phyloP scores from a whole-genome alignment of 2,329 filamentous ascomycete species.

The Fusarium ramigenum region DNA sequence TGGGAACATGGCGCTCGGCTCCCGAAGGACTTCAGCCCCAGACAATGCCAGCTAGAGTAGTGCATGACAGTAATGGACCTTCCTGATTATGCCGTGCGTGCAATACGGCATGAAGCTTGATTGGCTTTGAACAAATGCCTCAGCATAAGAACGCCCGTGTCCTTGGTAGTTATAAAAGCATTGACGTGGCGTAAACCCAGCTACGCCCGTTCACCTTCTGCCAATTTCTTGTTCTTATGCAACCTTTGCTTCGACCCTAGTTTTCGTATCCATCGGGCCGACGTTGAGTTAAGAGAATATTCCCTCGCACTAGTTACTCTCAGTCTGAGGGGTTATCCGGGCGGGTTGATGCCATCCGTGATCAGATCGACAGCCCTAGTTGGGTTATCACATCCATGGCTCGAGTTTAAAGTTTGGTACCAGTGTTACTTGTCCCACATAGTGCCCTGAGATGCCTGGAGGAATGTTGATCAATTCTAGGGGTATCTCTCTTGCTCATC shows the following conservation, averaged over 20 bases:
- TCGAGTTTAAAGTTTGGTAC: not conserved
- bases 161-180: not conserved
- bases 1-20: not conserved
- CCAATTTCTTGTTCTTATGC: not conserved
- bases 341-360: no score
- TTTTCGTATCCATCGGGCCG: no score
- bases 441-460: not conserved
- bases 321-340: not conserved
- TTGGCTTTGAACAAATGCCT: not conserved
- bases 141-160: not conserved
- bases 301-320: not conserved
- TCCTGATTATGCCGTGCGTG: not conserved
- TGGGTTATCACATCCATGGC: not conserved
- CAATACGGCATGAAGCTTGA: not conserved
- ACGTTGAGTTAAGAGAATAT: accelerated
- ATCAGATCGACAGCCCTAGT: not conserved
- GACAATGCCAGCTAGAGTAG: accelerated
- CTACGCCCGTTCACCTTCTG: not conserved
- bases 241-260: accelerated
- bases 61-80: not conserved
- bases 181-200: not conserved
- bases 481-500: not conserved
- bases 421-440: not conserved
- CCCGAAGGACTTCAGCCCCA: not conserved
- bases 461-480: not conserved